A percentile compares a stretch with the other conserved stretches of the same genome.
These are phyloP conservation scores for Kodamaea kaohsiungensis DNA, from an alignment of 805 yeast genomes.

Conservation along the genomic window DNA sequence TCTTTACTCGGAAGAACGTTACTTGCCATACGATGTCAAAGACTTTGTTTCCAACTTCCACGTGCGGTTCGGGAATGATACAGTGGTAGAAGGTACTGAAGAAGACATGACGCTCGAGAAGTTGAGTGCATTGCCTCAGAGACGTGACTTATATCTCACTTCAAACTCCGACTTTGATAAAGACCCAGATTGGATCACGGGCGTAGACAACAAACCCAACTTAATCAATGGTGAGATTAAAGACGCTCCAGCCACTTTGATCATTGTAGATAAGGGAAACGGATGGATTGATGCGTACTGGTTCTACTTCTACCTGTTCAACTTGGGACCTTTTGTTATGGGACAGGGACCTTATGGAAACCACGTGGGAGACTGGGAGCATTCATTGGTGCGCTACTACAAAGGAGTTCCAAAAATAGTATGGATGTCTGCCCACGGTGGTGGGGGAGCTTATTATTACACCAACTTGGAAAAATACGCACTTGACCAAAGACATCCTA, in stretches of 20 bases:
- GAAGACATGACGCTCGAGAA: constrained; percentile 30
- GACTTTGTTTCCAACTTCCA: constrained; percentile 69
- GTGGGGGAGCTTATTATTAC: constrained; percentile 87
- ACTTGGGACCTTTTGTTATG: constrained; percentile 95
- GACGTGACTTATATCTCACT: constrained; percentile 54
- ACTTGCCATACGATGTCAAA: constrained; percentile 78
- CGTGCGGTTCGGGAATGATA: constrained; percentile 53
- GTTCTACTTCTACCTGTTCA: constrained; percentile 94
- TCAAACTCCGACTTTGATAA: constrained; percentile 67
- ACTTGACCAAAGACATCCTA: constrained; percentile 52
- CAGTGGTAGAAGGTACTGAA: constrained; percentile 36
- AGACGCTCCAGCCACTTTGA: constrained; percentile 76
- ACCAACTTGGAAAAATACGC: constrained; percentile 69
- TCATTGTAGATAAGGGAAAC: constrained; percentile 89
- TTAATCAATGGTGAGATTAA: constrained; percentile 67
- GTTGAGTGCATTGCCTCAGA: constrained; percentile 32
- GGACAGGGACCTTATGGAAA: constrained; percentile 97
- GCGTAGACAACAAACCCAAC: constrained; percentile 64
- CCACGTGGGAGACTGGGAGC: constrained; percentile 99
- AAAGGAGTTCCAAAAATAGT: constrained; percentile 77
- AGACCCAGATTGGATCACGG: constrained; percentile 85
- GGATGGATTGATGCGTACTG: constrained; percentile 96
- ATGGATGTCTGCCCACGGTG: constrained; percentile 99
- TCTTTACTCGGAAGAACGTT: constrained; percentile 84
- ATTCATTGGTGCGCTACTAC: constrained; percentile 80